Conservation (phyloP, 257 asterid genomes). For the Solanum lycopersicoides region DNA sequence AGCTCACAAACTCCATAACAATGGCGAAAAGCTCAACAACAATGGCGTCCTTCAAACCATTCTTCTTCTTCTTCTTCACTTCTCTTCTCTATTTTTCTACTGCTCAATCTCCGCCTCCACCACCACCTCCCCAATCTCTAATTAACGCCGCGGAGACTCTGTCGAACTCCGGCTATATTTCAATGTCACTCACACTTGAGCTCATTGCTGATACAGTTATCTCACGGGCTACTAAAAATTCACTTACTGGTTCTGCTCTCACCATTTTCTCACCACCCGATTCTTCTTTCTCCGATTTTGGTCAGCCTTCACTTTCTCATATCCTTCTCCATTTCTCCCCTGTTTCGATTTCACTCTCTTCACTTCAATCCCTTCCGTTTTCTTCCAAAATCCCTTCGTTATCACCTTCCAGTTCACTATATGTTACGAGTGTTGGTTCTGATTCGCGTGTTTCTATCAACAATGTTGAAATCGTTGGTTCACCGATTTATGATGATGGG, state of each 20-base stretch:
- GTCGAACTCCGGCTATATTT: conserved; percentile 44
- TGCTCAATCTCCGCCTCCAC: conserved; percentile 15
- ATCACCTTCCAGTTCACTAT: conserved; percentile 36
- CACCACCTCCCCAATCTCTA: conserved; percentile 23
- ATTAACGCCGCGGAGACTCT: conserved; percentile 65
- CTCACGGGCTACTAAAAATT: conserved; percentile 21
- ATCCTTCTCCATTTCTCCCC: conserved; percentile 79
- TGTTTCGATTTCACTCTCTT: conserved; percentile 38
- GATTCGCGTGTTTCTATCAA: conserved; percentile 29
- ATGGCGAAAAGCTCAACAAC: neutral
- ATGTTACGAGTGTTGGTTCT: conserved; percentile 26
- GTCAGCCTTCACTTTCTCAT: conserved; percentile 61
- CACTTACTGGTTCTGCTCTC: conserved; percentile 15
- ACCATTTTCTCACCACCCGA: conserved; percentile 81
- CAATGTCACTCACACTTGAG: conserved; percentile 71
- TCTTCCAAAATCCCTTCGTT: conserved; percentile 49
- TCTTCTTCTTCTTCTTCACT: conserved; percentile 9
- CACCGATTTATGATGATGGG: conserved; percentile 68
- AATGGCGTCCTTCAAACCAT: conserved; percentile 27
- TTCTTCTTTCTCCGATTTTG: conserved; percentile 33
- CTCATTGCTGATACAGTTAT: conserved; percentile 27
- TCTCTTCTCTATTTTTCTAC: conserved; percentile 19
- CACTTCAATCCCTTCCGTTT: conserved; percentile 56
- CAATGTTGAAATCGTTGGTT: conserved; percentile 20
- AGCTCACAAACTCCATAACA: neutral